A percentile compares a stretch with the other conserved stretches of the same genome.
These are phyloP conservation scores for Lycium barbarum DNA, from an alignment of 257 asterid genomes.

Conservation along the genomic window DNA sequence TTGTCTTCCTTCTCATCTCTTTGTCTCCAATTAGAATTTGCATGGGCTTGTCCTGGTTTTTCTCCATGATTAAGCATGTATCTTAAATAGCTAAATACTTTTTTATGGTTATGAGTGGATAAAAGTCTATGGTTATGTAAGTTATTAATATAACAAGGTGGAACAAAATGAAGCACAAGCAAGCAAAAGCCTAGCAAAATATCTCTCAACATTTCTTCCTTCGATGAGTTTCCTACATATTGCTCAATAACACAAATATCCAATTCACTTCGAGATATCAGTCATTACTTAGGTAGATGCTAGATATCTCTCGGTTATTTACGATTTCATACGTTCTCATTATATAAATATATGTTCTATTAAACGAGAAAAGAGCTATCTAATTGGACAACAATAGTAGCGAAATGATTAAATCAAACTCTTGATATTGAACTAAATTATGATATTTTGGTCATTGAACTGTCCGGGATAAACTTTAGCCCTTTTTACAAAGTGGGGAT, in stretches of 20 bases:
- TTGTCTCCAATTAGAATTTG: neutral
- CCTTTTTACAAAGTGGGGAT: neutral
- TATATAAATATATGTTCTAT: neutral
- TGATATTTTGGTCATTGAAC: neutral
- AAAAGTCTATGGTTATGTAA: neutral
- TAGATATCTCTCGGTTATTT: neutral
- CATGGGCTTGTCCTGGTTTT: neutral
- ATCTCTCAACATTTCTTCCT: neutral
- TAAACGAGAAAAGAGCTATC: neutral
- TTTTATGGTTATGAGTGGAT: neutral
- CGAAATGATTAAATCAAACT: neutral
- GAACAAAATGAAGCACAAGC: neutral
- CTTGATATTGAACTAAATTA: neutral
- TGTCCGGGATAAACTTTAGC: neutral
- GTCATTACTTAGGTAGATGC: neutral
- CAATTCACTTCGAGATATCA: neutral
- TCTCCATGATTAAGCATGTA: constrained; percentile 21
- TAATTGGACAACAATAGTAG: neutral
- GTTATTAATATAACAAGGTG: neutral
- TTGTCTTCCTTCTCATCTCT: constrained; percentile 24
- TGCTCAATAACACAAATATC: neutral
- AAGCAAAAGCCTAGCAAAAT: neutral
- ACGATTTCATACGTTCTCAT: neutral
- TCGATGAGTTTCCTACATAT: neutral
- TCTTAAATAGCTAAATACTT: neutral